Conservation (phyloP, 495 filamentous ascomycete genomes). For the Xylaria cubensis region DNA sequence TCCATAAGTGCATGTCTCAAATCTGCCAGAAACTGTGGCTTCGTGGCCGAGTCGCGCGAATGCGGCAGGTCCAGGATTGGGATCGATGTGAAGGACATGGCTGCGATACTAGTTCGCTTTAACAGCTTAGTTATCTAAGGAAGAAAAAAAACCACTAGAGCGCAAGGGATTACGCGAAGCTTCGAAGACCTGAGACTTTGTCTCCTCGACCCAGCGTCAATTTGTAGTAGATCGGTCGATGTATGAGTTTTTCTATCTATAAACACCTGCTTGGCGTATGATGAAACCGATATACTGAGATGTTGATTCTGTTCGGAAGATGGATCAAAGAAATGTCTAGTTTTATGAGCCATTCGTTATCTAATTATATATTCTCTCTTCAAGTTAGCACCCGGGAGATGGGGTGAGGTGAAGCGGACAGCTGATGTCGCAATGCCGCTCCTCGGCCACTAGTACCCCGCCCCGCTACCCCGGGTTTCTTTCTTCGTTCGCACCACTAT, state of each 20-base stretch:
- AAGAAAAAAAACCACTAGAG: neutral
- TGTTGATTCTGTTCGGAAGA: neutral
- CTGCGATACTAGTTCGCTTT: neutral
- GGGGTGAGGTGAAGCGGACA: constrained; percentile 31
- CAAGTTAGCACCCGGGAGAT: constrained; percentile 22
- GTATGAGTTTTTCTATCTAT: neutral
- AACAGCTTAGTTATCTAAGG: neutral
- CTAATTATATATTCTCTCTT: neutral
- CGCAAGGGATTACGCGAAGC: neutral
- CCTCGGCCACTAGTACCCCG: constrained; percentile 28
- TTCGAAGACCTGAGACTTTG: neutral
- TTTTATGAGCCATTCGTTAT: neutral
- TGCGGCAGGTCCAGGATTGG: constrained; percentile 82
- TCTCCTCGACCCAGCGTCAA: neutral
- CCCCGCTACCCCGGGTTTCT: neutral
- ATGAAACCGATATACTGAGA: neutral
- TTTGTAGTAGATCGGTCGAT: neutral
- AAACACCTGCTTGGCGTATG: neutral
- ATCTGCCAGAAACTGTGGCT: constrained; percentile 72
- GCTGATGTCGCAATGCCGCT: constrained; percentile 43
- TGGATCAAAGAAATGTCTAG: neutral
- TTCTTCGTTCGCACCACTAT: neutral
- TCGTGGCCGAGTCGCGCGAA: constrained; percentile 68
- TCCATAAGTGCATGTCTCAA: constrained; percentile 83
- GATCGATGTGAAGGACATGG: constrained; percentile 74